Conservation (phyloP, 2,329 filamentous ascomycete genomes). For the Ramichloridium luteum region DNA sequence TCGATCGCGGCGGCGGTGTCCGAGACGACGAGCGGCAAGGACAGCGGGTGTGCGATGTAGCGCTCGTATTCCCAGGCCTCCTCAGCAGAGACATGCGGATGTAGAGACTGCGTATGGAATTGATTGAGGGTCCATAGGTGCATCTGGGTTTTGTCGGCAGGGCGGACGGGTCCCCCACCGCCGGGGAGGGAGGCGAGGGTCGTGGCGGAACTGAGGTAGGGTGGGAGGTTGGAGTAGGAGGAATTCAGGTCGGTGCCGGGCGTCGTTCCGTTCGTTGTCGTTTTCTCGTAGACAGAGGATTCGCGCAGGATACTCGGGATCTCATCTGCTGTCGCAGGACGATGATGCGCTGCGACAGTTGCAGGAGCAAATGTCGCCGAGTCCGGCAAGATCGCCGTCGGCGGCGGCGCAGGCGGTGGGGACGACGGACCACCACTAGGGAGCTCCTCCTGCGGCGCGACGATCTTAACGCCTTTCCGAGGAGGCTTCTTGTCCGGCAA, state of each 20-base stretch:
- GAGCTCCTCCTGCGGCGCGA: conserved; percentile 40
- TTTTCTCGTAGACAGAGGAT: conserved; percentile 5
- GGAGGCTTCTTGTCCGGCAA: conserved; percentile 47
- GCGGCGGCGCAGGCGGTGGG: neutral
- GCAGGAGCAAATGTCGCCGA: no score
- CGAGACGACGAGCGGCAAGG: conserved; percentile 63
- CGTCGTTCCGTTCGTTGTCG: neutral
- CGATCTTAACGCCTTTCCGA: conserved; percentile 57
- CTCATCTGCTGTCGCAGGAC: conserved; percentile 10
- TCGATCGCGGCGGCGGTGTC: no score
- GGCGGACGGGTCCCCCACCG: conserved; percentile 26
- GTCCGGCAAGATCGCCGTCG: conserved; percentile 3
- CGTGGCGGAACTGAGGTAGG: conserved; percentile 2
- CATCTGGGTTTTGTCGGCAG: conserved; percentile 65
- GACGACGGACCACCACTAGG: conserved; percentile 1
- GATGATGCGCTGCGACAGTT: no score
- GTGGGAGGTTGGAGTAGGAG: neutral
- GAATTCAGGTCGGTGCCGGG: no score
- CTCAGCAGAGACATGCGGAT: conserved; percentile 63
- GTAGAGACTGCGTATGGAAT: conserved; percentile 72
- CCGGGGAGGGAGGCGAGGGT: conserved; percentile 5
- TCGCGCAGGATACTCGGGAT: conserved; percentile 32
- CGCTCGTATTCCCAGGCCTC: conserved; percentile 79
- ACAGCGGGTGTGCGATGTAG: conserved; percentile 82
- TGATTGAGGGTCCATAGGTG: conserved; percentile 83